These are phyloP conservation scores for Hypsizygus marmoreus DNA, from an alignment of 768 basidiomycete species.

Conservation along the genomic window DNA sequence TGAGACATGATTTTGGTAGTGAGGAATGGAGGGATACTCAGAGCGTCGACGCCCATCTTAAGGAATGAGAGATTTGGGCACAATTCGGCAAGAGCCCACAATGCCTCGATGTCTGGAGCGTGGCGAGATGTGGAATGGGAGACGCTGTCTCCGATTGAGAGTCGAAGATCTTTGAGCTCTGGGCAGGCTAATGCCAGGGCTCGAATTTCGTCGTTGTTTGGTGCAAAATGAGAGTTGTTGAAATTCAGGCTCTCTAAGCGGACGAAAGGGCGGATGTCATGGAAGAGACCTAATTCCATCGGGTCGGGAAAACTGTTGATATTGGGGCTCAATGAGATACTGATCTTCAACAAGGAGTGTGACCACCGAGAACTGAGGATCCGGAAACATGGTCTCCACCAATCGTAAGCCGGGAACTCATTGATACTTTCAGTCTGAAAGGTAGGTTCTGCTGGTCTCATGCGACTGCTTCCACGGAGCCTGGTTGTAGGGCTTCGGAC, in stretches of 20 bases:
- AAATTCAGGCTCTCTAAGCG: not conserved
- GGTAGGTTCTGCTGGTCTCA: too few relatives aligned
- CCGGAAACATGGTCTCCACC: too few relatives aligned
- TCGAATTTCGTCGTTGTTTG: not conserved
- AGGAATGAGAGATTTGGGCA: constrained; percentile 2
- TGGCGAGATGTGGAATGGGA: not conserved
- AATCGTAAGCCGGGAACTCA: too few relatives aligned
- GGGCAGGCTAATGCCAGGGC: constrained; percentile 2
- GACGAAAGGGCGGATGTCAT: not conserved
- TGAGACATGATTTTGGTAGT: too few relatives aligned
- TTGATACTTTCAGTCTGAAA: too few relatives aligned
- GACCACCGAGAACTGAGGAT: too few relatives aligned
- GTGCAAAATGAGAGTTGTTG: not conserved
- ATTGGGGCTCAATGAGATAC: too few relatives aligned
- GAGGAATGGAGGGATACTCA: not conserved
- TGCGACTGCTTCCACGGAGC: too few relatives aligned
- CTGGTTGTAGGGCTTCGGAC: too few relatives aligned
- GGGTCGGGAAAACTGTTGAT: too few relatives aligned
- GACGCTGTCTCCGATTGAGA: not conserved
- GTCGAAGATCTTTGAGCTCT: not conserved
- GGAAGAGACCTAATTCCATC: too few relatives aligned
- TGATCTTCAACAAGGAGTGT: too few relatives aligned
- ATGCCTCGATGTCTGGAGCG: not conserved
- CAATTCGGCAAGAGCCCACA: not conserved
- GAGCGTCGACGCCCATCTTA: not conserved